Percentiles rank a stretch among this genome's conserved stretches.
Conservation (phyloP, 768 basidiomycete species). For the Cystobasidium ongulense region DNA sequence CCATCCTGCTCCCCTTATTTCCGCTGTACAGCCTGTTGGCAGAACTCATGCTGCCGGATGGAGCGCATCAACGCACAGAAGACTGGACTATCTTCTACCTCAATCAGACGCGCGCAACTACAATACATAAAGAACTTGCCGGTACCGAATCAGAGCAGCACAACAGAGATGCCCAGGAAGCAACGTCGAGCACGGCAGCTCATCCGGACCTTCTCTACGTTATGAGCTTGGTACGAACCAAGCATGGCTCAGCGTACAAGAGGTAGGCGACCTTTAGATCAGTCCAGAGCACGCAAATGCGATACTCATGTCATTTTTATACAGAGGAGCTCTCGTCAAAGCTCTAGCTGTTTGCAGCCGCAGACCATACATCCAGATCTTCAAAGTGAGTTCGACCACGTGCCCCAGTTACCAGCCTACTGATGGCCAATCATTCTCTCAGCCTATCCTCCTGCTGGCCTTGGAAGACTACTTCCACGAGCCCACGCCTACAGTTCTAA, state of each 20-base stretch:
- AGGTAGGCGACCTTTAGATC: neutral
- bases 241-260: conserved; percentile 62
- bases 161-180: conserved; percentile 43
- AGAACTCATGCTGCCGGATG: conserved; percentile 96
- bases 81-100: conserved; percentile 99
- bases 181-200: conserved; percentile 39
- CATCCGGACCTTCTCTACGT: conserved; percentile 65
- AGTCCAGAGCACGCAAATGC: no score
- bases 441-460: conserved; percentile 89
- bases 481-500: conserved; percentile 81
- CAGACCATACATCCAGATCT: conserved; percentile 90
- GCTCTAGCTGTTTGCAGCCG: conserved; percentile 88
- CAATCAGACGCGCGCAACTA: conserved; percentile 51
- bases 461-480: conserved; percentile 87
- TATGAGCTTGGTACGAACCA: conserved; percentile 80
- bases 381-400: conserved; percentile 58
- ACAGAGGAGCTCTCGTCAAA: conserved; percentile 87
- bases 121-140: neutral
- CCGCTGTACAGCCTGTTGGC: conserved; percentile 64
- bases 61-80: conserved; percentile 84
- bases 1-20: neutral
- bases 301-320: neutral
- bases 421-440: conserved; percentile 4
- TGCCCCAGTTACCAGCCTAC: neutral
- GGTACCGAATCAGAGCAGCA: conserved; percentile 46